These are phyloP conservation scores for Neocallimastix lanati DNA, from an alignment of 192 early-diverging fungal genomes.

Conservation along the genomic window DNA sequence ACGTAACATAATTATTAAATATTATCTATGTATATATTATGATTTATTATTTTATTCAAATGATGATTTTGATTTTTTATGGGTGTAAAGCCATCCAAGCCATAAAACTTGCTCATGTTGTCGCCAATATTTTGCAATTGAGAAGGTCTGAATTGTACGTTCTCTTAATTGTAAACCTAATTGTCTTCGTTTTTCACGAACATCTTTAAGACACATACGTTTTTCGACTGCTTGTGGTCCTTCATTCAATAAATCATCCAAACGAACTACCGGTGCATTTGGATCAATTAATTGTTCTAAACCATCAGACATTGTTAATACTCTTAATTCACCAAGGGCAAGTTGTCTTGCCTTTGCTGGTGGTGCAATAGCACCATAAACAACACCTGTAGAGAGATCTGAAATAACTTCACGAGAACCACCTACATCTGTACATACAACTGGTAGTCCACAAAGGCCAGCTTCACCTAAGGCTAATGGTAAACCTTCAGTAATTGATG, in stretches of 20 bases:
- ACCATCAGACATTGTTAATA: constrained; percentile 23
- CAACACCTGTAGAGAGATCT: constrained; percentile 3
- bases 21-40: no score
- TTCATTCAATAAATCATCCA: constrained; percentile 10
- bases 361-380: constrained; percentile 17
- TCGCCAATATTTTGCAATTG: constrained; percentile 17
- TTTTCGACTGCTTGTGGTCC: constrained; percentile 6
- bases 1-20: no score
- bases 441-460: constrained; percentile 13
- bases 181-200: constrained; percentile 8
- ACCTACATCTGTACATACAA: constrained; percentile 17
- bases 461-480: constrained; percentile 15
- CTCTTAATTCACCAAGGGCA: constrained; percentile 14
- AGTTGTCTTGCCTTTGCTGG: constrained; percentile 16
- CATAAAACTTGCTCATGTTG: no score
- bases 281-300: constrained; percentile 8
- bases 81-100: neutral
- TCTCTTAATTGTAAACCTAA: constrained; percentile 13
- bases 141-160: constrained; percentile 15
- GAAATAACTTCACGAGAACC: constrained; percentile 14
- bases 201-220: constrained; percentile 12
- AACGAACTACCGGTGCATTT: neutral
- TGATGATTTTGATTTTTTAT: neutral
- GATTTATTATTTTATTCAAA: no score
- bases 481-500: constrained; percentile 19